Evolutionary conservation across 768 basidiomycete genomes (phyloP), one percentile per base, ranked within the genome.

Genomic region (Boletellus sp.): DNA sequence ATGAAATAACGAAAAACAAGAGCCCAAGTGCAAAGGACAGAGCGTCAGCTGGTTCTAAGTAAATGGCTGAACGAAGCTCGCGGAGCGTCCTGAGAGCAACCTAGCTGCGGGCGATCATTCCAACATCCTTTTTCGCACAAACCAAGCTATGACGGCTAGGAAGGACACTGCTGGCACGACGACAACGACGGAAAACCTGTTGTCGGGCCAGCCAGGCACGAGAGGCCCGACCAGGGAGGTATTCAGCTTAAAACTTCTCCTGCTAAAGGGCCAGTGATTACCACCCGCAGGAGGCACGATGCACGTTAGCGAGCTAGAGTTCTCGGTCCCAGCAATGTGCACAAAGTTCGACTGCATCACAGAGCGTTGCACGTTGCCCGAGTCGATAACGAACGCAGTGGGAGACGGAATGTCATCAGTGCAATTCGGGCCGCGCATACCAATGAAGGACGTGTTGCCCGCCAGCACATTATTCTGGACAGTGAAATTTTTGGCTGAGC

Each of bases 371-470:
- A 75, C 73, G 32, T 69, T 76, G 52, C 60, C 74, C 45, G 59
- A 61, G 50, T 82, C 79, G 26, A 81, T 62, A 42, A 90, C 72
- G 61, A 86, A 88, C 4, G 86, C 67, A n/a, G 76, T 72, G n/a
- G 85, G 78, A 6, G 62, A 39, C 20, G 85, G 87, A 3, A 77
- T 73, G 23, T 64, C 53, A 47, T 81, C 77, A 20, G 73, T 78
- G 66, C 88, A 90, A 53, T 86, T 83, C 7, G 79, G 78, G 6
- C 86, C 85, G 8, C 74, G 74, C 9, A 73, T 72, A 33, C 87
- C 87, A 50, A 90, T 81, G 68, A 89, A 90, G 6, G 85, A 80
- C 7, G 83, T 85, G 63, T 89, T 89, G 15, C 82, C 85, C 8
- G 77, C 45, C 34, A 90, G 69, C 9, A 64, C 46, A 61, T 88